A percentile compares a stretch with the other conserved stretches of the same genome.
phyloP scores from a whole-genome alignment of 352 stramenopile species.

The Pythium biforme region DNA sequence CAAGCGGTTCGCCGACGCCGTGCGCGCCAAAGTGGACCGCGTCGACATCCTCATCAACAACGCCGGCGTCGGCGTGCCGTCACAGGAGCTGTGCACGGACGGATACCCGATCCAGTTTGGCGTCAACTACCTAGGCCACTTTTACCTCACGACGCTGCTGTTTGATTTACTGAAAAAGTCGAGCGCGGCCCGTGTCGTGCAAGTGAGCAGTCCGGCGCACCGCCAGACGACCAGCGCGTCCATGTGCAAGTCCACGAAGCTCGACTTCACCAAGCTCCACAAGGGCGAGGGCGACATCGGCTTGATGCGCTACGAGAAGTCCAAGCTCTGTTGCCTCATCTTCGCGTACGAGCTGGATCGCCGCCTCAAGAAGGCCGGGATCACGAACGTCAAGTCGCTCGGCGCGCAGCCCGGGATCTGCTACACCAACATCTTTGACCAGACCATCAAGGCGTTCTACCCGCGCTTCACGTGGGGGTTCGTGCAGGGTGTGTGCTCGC shows the following conservation, averaged over 20 bases:
- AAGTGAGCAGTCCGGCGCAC: conserved; percentile 40
- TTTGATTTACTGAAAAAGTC: conserved; percentile 31
- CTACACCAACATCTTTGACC: conserved; percentile 11
- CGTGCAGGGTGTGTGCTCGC: neutral
- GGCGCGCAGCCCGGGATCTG: conserved; percentile 12
- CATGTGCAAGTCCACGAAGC: neutral
- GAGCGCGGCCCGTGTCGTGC: conserved; percentile 36
- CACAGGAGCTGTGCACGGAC: conserved; percentile 10
- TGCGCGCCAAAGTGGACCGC: conserved; percentile 23
- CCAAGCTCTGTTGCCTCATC: conserved; percentile 51
- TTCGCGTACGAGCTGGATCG: conserved; percentile 54
- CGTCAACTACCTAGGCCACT: conserved; percentile 56
- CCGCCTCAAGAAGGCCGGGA: conserved; percentile 27
- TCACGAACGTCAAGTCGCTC: conserved; percentile 38
- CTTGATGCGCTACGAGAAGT: conserved; percentile 37
- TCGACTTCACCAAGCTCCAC: conserved; percentile 33
- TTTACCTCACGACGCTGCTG: conserved; percentile 46
- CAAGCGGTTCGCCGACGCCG: conserved; percentile 20
- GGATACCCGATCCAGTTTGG: conserved; percentile 44
- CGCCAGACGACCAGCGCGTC: conserved; percentile 15
- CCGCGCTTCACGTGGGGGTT: conserved; percentile 7
- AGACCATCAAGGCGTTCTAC: conserved; percentile 33
- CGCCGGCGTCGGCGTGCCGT: conserved; percentile 27
- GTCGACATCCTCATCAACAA: conserved; percentile 38
- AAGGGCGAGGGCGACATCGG: conserved; percentile 22